phyloP scores from a whole-genome alignment of 768 basidiomycete species.

The Mycena kentingensis region DNA sequence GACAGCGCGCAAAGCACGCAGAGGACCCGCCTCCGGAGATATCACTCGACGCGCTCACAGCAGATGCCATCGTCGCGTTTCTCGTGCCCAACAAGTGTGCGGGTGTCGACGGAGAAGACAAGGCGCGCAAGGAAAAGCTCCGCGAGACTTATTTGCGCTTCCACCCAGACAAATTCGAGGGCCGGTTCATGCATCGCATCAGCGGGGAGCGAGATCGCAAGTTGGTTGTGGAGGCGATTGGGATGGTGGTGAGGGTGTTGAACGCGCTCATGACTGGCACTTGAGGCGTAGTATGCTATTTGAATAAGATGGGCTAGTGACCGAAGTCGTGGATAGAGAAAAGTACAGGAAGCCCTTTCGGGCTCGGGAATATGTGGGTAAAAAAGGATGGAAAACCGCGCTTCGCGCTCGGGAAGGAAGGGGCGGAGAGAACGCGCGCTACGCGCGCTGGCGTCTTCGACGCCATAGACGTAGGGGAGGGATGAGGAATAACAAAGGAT shows the following conservation, averaged over 20 bases:
- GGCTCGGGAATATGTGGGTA: no score
- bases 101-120: slow-evolving; percentile 37
- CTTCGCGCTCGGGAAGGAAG: no score
- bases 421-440: no score
- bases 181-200: slow-evolving; percentile 61
- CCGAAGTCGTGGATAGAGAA: slow-evolving; percentile 31
- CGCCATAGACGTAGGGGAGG: no score
- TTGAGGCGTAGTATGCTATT: slow-evolving; percentile 26
- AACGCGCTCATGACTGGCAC: slow-evolving; percentile 60
- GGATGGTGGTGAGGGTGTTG: slow-evolving; percentile 61
- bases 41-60: slow-evolving; percentile 52
- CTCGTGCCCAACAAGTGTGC: slow-evolving; percentile 40
- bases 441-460: no score
- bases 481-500: no score
- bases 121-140: slow-evolving; percentile 59
- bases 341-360: no score
- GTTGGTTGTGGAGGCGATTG: slow-evolving; percentile 59
- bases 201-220: slow-evolving; percentile 44
- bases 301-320: slow-evolving; percentile 28
- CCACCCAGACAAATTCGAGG: slow-evolving; percentile 84
- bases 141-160: slow-evolving; percentile 72
- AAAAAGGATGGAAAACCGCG: no score
- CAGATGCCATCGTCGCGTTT: slow-evolving; percentile 58
- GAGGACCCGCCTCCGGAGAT: slow-evolving; percentile 22
- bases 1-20: slow-evolving; percentile 20